Base-by-base conservation (phyloP, 192 early-diverging fungal genomes). In the Podila horticola region DNA sequence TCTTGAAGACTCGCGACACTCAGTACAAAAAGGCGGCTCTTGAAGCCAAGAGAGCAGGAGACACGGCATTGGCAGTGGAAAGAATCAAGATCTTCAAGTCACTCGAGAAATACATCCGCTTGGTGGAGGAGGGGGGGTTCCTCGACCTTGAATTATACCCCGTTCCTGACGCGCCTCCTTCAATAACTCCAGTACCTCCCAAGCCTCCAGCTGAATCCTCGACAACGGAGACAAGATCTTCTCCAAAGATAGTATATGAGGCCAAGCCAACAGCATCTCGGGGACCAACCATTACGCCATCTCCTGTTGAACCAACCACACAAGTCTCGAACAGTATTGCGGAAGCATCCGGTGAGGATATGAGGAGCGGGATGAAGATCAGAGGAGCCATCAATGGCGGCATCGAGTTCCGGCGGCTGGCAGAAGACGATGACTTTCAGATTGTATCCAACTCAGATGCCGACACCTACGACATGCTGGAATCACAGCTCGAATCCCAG, bases 21-120 rank as follows among this genome's bases (percentile, higher is more conserved):
- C 82, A 89, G 52, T 86, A 89, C 67, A 91, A 90, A 60, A 62
- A 82, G 1, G 74, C 84, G 13, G 90, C 89, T 0, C 5, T 90
- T 1, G 72, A 86, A 6, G 81, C 83, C 15, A 87, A 86, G 66
- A 63, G 75, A 13, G 77, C 74, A 48, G 89, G 89, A 22, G 81
- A 91, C 59, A 72, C 66, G 66, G 41, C 9, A 8, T 75, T 86
- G 24, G 90, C 90, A 12, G 20, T 75, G 26, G 87, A 89, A 50
- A 30, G 76, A 34, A 31, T 88, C 22, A 75, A 72, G 59, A 71
- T 50, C 1, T 74, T 70, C 38, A 89, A 91, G 57, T 69, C 62
- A 34, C 33, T 91, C 3, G 86, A 91, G 36, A 50, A n/a, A 9
- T 79, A 81, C 74, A 83, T 84, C 51, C 49, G 49, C 61, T 57